These are phyloP conservation scores for Kodamaea nitidulidarum DNA, from an alignment of 805 yeast species.

Conservation along the genomic window DNA sequence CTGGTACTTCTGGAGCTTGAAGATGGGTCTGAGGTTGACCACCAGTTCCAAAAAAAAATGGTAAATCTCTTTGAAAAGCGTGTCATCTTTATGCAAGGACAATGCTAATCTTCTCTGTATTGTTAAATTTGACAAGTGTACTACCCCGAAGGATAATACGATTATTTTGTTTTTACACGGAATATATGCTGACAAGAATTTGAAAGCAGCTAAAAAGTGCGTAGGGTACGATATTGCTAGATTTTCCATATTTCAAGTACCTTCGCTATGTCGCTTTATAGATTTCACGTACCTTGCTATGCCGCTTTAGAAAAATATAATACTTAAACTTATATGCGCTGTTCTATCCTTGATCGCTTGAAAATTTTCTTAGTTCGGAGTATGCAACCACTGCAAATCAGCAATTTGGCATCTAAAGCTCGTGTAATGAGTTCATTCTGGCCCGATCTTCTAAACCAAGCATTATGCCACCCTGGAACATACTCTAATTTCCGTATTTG, in stretches of 20 bases:
- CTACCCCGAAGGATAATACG: constrained; percentile 44
- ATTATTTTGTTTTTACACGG: constrained; percentile 9
- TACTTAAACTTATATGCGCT: not conserved
- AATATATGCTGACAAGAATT: not conserved
- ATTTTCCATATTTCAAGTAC: too few species aligned
- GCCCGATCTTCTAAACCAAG: too few species aligned
- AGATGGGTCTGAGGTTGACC: too few species aligned
- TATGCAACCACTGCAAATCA: too few species aligned
- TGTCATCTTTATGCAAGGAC: constrained; percentile 99
- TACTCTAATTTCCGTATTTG: too few species aligned
- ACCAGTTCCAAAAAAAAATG: constrained; percentile 65
- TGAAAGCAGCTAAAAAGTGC: too few species aligned
- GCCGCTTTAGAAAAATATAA: not conserved
- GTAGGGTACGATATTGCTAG: too few species aligned
- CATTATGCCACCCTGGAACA: not conserved
- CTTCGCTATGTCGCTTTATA: too few species aligned
- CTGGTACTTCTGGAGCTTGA: too few species aligned
- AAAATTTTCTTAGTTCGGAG: not conserved
- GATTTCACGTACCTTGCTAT: too few species aligned
- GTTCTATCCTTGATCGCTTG: not conserved
- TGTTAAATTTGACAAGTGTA: constrained; percentile 98
- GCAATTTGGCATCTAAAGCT: too few species aligned
- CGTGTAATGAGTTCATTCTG: too few species aligned
- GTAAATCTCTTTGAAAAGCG: constrained; percentile 99
- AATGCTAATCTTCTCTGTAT: constrained; percentile 99